Evolutionary conservation across 345 rosid species (phyloP), one percentile per base, ranked within the genome.

Genomic region (Luvunga scandens): DNA sequence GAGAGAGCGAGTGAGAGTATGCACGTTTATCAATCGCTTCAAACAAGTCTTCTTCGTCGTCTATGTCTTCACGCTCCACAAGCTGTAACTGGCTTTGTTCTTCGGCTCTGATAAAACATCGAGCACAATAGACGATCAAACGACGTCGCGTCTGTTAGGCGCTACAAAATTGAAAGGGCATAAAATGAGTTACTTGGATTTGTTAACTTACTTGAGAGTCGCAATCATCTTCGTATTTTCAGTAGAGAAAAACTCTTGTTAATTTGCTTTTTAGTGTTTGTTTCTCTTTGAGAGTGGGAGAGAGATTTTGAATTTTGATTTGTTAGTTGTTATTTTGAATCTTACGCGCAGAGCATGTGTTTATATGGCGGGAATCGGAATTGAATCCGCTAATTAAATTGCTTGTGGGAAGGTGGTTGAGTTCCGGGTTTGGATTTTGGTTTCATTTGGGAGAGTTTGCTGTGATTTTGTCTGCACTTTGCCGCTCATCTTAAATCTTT

Each of bases 1-100:
- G 33, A 31, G 6, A 62, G 72, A 28, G 27, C 19, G 73, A 60
- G 69, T 48, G 22, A 55, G 66, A 75, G 69, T 79, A 85, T 93
- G 78, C 83, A 90, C 94, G 75, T 82, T 91, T 93, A 82, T 93
- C 94, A 53, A 93, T 91, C 57, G 88, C 91, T 87, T 91, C 98
- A 75, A 91, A 90, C 72, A 93, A 61, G 57, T 91, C 93, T 9
- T 90, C 96, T 77, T 91, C 95, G 60, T 87, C 96, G 34, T 88
- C 92, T 8, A 89, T 73, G 6, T 90, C 90, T 76, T 89, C 93
- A 57, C 94, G 92, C 73, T 89, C 92, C 65, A 91, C 88, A 67
- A 93, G 89, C 91, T 91, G 93, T 74, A 89, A 72, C 86, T 91
- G 93, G 73, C 84, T 88, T 67, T 83, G 82, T 63, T 90, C 92